Base-by-base conservation (phyloP, 83 land plant species). In the Isoetes engelmannii region DNA sequence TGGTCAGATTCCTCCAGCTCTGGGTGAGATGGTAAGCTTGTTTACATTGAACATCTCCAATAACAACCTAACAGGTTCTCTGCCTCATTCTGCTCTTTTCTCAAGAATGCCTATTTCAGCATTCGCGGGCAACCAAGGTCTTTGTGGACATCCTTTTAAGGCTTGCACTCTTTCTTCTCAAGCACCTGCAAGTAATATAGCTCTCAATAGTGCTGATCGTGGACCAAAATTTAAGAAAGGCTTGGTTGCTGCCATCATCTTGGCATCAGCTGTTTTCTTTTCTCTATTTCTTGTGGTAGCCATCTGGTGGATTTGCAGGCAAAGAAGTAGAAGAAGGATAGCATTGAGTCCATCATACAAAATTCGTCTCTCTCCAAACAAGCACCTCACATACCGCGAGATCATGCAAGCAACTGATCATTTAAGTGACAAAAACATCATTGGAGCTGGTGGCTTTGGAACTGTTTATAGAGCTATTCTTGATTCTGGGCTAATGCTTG, bases 361-460 rank as follows among this genome's bases (percentile, higher is more conserved):
- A 9, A 58, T 45, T 57, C 9, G 61, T 4, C 54, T 62, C 57
- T 74, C 65, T 48, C 75, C 81, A 12, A 79, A 74, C 41, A 81
- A 79, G 41, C 68, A 68, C 3, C 72, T 87, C 76, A 77, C 84
- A 9, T 87, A 72, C 68, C 79, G 77, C 0, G 92, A 91, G n/a
- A 75, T 91, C 45, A 75, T 82, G 79, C 72, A 47, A 44, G 97
- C 92, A 5, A 92, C 97, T 5, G 74, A 68, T 1, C 75, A 74
- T 41, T 83, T 92, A 69, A 83, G 86, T 20, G 79, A 68, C 50
- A 51, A 57, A 50, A 86, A 79, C 55, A 68, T 92, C 41, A 81
- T 92, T 13, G 97, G 97, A 6, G 74, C 75, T 46, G 97, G 97
- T 0, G 88, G 92, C 21, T 87, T 80, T 56, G 90, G 92, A 3